These are phyloP conservation scores for Pyrenochaeta sp. DNA, from an alignment of 2,329 filamentous ascomycete species.

Conservation along the genomic window DNA sequence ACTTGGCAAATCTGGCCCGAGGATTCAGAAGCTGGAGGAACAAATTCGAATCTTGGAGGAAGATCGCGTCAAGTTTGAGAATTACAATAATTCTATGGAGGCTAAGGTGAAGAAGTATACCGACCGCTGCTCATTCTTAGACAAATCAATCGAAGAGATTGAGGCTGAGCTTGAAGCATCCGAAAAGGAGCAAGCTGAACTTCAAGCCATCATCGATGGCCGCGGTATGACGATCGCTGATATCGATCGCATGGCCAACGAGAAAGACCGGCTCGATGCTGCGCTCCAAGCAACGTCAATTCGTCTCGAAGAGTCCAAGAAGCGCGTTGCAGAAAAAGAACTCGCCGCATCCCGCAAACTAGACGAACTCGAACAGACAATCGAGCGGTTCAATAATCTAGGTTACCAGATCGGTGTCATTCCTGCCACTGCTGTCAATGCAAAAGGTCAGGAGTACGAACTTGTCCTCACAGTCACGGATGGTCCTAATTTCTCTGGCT, in stretches of 20 bases:
- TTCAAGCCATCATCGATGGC: slow-evolving; percentile 88
- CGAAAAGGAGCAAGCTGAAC: slow-evolving; percentile 79
- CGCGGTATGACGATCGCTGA: slow-evolving; percentile 97
- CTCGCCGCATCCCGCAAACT: slow-evolving; percentile 84
- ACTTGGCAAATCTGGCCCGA: slow-evolving; percentile 84
- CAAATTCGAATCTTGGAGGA: slow-evolving; percentile 94
- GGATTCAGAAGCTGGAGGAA: slow-evolving; percentile 84
- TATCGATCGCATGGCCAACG: slow-evolving; percentile 98
- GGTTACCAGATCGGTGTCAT: slow-evolving; percentile 95
- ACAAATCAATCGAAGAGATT: slow-evolving; percentile 84
- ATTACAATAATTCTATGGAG: slow-evolving; percentile 86
- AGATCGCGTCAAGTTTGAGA: slow-evolving; percentile 93
- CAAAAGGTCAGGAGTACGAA: slow-evolving; percentile 85
- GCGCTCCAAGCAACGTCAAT: slow-evolving; percentile 79
- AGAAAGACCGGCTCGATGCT: slow-evolving; percentile 91
- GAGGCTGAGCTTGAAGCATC: slow-evolving; percentile 83
- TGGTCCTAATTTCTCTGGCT: slow-evolving; percentile 73
- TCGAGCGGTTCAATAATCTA: slow-evolving; percentile 91
- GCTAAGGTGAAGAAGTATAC: slow-evolving; percentile 91
- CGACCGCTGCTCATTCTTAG: slow-evolving; percentile 79
- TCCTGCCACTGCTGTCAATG: slow-evolving; percentile 82
- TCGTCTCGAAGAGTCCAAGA: slow-evolving; percentile 85
- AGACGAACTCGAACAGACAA: slow-evolving; percentile 88
- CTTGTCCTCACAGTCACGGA: slow-evolving; percentile 83
- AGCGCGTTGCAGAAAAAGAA: slow-evolving; percentile 84